Evolutionary conservation across 495 filamentous ascomycete genomes (phyloP), one percentile per base, ranked within the genome.

Genomic region (Podospora conica): DNA sequence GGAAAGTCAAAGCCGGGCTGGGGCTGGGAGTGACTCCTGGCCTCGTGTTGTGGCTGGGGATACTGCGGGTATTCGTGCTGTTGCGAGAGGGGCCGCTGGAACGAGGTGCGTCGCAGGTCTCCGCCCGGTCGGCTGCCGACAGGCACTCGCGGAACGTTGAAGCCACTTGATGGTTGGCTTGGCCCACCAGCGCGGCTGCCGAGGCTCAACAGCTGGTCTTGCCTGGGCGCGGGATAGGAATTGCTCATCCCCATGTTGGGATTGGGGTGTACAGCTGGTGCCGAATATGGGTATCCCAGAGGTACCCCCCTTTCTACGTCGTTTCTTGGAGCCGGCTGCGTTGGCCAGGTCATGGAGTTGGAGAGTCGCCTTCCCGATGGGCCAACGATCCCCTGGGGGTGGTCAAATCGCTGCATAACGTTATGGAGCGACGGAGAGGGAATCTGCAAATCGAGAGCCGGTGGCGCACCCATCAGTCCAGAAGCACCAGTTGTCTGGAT

Each of bases 301-400:
- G 40, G 18, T 2, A 71, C 53, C 25, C 70, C 58, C n/a, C 58
- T 59, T 3, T 66, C 64, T 4, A 68, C 53, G 7, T 63, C 27
- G 22, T 31, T 60, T 24, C 71, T 65, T 9, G 64, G 63, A 15
- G 69, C 61, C 18, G 75, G 73, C n/a, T 70, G 73, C 21, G 71
- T 69, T 24, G 81, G 81, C 81, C 81, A 83, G 12, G 80, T 83
- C 62, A 72, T 74, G 15, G 80, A 70, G 54, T 74, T 81, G 6
- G 75, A 76, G 28, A 82, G 69, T 3, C 74, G 75, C 8, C 72
- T 71, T 3, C 69, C 61, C 3, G 68, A n/a, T 0, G 75, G 75
- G 12, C 65, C 71, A 5, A 29, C 63, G 2, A 28, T 57, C 9
- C 58, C 40, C 1, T 27, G 53, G 3, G 65, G 53, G 11, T 62